Conservation (phyloP, 176 grass and related monocot genomes). For the Eragrostis curvula region DNA sequence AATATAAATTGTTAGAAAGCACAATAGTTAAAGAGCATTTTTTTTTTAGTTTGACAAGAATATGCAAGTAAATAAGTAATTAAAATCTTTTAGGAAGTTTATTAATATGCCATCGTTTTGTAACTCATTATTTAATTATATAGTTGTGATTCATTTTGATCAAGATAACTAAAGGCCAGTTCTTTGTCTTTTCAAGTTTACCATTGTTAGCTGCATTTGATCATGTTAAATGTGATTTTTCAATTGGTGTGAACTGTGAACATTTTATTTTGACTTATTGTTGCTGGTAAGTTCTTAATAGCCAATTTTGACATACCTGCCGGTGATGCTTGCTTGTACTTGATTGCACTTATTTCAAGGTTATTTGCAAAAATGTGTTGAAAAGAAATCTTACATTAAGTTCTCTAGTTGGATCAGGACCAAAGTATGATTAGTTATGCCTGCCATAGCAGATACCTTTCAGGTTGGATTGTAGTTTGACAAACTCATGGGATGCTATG, state of each 20-base stretch:
- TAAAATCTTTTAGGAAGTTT: background rate
- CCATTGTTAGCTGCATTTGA: background rate
- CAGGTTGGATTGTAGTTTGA: background rate
- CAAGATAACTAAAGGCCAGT: background rate
- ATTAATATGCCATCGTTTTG: too few relatives aligned
- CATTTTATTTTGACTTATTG: background rate
- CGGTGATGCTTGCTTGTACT: background rate
- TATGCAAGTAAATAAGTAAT: background rate
- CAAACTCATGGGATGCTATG: background rate
- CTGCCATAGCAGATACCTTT: background rate
- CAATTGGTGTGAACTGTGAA: background rate
- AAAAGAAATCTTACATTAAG: background rate
- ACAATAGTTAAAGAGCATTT: background rate
- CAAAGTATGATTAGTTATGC: background rate
- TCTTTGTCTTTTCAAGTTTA: slow-evolving; percentile 7
- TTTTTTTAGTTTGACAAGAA: background rate
- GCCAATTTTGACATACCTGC: background rate
- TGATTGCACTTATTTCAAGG: background rate
- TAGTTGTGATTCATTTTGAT: slow-evolving; percentile 16
- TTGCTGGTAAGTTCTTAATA: background rate
- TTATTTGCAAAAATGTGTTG: background rate
- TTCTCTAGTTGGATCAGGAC: background rate
- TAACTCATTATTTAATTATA: background rate
- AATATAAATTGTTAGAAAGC: background rate
- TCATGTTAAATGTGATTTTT: background rate